Percentiles rank a stretch among this genome's conserved stretches.
These are phyloP conservation scores for Botryotinia convoluta DNA, from an alignment of 2,329 filamentous ascomycete species.

Conservation along the genomic window DNA sequence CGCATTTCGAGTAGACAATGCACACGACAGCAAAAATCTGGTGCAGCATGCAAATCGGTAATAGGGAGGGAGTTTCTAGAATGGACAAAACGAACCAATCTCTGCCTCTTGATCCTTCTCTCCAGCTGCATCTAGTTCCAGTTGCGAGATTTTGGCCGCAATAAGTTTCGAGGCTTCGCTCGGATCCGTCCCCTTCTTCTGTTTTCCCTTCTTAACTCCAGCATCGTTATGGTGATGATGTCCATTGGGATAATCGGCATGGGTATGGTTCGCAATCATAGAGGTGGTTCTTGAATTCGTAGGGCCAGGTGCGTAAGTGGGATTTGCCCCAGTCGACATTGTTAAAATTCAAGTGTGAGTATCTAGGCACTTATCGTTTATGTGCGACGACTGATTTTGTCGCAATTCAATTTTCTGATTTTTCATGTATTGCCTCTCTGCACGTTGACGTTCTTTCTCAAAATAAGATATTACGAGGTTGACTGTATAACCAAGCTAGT, in stretches of 20 bases:
- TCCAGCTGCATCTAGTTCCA: conserved; percentile 88
- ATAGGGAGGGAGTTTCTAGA: conserved; percentile 21
- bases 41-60: background rate
- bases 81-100: conserved; percentile 66
- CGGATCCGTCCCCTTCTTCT: conserved; percentile 79
- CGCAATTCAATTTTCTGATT: conserved; percentile 13
- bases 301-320: conserved; percentile 41
- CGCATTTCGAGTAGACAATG: background rate
- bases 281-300: conserved; percentile 35
- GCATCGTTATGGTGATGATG: conserved; percentile 45
- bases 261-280: conserved; percentile 30
- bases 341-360: background rate
- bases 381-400: conserved; percentile 13
- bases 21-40: background rate
- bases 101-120: conserved; percentile 95
- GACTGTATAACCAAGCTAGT: conserved; percentile 18
- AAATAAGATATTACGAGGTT: conserved; percentile 21
- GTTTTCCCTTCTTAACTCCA: conserved; percentile 74
- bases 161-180: conserved; percentile 89
- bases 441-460: conserved; percentile 17
- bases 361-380: conserved; percentile 19
- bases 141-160: conserved; percentile 88
- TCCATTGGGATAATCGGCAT: conserved; percentile 37
- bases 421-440: conserved; percentile 18
- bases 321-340: conserved; percentile 40